Conservation (phyloP, 345 rosid species). For the Adansonia digitata region DNA sequence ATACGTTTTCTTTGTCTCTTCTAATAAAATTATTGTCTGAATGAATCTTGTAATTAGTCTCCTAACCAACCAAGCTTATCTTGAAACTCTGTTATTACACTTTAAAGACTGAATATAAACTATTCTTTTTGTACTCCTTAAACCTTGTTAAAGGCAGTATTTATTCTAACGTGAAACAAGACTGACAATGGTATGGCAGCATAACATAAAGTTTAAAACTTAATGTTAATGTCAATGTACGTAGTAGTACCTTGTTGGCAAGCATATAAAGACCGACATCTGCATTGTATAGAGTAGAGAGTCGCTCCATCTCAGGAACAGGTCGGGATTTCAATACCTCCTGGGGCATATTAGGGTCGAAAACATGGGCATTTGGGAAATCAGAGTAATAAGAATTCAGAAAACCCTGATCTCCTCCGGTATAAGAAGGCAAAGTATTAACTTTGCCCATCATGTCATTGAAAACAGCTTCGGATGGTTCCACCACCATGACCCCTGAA, state of each 20-base stretch:
- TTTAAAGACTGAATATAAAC: no score
- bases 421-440: slow-evolving; percentile 43
- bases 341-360: background rate
- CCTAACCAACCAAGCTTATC: no score
- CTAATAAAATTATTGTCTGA: no score
- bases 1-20: no score
- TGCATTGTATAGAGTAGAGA: slow-evolving; percentile 84
- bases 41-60: no score
- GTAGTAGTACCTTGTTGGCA: slow-evolving; percentile 76
- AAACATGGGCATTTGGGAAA: background rate
- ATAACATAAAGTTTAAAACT: background rate
- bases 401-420: background rate
- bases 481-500: slow-evolving; percentile 97
- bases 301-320: slow-evolving; percentile 78
- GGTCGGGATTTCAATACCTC: slow-evolving; percentile 41
- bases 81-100: no score
- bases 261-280: slow-evolving; percentile 99
- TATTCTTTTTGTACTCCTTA: no score
- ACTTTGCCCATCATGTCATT: slow-evolving; percentile 87
- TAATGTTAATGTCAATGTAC: background rate
- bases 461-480: slow-evolving; percentile 69
- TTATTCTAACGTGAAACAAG: no score
- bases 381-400: background rate
- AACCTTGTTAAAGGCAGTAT: no score
- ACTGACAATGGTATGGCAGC: background rate